Conservation (phyloP, 106 monocot species). For the Dioscorea dumetorum region DNA sequence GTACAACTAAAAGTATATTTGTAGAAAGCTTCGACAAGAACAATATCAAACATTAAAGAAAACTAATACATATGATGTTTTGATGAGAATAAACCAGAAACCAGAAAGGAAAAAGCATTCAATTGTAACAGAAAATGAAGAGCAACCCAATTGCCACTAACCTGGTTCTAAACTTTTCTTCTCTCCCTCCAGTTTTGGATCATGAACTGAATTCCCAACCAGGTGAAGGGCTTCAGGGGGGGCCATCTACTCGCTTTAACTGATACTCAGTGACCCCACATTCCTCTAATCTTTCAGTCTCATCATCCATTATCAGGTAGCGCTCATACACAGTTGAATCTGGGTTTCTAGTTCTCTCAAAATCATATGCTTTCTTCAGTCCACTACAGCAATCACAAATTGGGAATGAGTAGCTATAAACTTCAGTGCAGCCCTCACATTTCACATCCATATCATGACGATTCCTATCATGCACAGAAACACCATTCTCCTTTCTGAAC, state of each 20-base stretch:
- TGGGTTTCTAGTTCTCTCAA: conserved; percentile 9
- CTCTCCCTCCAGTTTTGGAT: conserved; percentile 7
- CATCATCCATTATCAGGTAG: conserved; percentile 50
- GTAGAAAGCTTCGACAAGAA: too few relatives aligned
- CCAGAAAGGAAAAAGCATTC: conserved; percentile 7
- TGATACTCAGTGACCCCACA: conserved; percentile 26
- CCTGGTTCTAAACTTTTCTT: conserved; percentile 5
- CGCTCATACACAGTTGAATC: conserved; percentile 42
- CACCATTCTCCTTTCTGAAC: conserved; percentile 12
- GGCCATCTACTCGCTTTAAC: conserved; percentile 24
- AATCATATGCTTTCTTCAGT: neutral
- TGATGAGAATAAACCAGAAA: too few relatives aligned
- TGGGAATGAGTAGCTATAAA: conserved; percentile 29
- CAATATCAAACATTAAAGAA: too few relatives aligned
- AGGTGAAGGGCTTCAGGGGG: conserved; percentile 4
- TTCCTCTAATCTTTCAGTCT: conserved; percentile 46
- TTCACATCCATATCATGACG: conserved; percentile 1
- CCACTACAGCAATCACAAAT: conserved; percentile 48
- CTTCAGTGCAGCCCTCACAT: conserved; percentile 17
- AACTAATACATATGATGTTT: too few relatives aligned
- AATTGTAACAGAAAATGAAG: conserved; percentile 19
- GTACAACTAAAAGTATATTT: too few relatives aligned
- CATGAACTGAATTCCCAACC: conserved; percentile 15
- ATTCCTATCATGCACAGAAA: conserved; percentile 5
- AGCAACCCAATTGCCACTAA: conserved; percentile 8